Conservation (phyloP, 2,329 filamentous ascomycete genomes). For the Alternaria postmessia region DNA sequence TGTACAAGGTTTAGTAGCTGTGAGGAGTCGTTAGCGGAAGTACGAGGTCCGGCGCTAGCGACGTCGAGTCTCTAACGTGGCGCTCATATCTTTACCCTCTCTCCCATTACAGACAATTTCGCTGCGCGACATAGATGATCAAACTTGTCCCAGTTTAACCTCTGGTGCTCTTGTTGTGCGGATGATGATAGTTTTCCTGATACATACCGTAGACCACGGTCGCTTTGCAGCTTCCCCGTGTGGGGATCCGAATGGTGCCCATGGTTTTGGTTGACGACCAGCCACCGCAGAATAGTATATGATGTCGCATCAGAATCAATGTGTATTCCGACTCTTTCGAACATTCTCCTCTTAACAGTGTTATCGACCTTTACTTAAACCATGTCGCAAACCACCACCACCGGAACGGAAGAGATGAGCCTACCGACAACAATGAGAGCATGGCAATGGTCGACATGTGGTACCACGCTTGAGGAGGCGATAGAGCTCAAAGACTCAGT, state of each 20-base stretch:
- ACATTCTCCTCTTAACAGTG: neutral
- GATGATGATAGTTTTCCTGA: neutral
- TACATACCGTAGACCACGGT: neutral
- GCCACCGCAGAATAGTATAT: conserved; percentile 4
- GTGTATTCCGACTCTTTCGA: neutral
- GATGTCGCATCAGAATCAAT: neutral
- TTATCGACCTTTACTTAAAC: neutral
- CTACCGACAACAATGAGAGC: conserved; percentile 32
- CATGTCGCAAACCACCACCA: conserved; percentile 11
- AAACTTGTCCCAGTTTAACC: too few species aligned
- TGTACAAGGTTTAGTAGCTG: neutral
- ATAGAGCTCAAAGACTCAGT: conserved; percentile 19
- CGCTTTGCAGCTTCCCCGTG: conserved; percentile 8
- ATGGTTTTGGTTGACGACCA: conserved; percentile 9
- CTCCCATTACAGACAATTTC: neutral
- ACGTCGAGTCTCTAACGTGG: neutral
- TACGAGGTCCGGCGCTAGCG: conserved; percentile 2
- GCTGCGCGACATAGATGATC: neutral
- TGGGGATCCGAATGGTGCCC: conserved; percentile 13
- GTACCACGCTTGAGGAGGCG: conserved; percentile 21
- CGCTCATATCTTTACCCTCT: neutral
- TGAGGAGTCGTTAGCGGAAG: neutral
- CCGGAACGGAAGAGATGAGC: neutral
- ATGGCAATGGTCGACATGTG: conserved; percentile 32
- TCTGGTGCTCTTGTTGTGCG: neutral